Evolutionary conservation across 495 filamentous ascomycete species (phyloP).

Genomic region (Viridothelium virens): DNA sequence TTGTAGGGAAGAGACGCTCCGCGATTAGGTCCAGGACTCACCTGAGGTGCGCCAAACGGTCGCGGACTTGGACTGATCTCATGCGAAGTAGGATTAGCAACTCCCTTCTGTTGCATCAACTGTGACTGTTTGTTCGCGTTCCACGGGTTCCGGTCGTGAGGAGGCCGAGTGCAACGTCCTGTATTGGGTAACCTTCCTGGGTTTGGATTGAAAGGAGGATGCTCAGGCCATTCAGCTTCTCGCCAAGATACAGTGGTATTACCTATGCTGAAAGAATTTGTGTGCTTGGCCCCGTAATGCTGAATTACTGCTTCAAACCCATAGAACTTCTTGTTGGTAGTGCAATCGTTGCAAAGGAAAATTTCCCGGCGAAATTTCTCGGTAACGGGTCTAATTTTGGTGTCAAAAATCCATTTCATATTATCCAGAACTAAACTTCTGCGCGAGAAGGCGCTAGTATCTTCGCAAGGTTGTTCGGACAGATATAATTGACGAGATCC

Average conservation of each 20-base stretch:
- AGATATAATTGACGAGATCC: conserved; percentile 49
- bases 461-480: conserved; percentile 9
- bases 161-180: background rate
- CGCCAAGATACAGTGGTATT: conserved; percentile 66
- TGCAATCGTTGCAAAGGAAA: conserved; percentile 57
- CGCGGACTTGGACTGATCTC: conserved; percentile 9
- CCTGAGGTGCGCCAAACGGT: conserved; percentile 7
- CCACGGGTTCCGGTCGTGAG: conserved; percentile 17
- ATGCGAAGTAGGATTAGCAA: conserved; percentile 2
- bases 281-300: conserved; percentile 74
- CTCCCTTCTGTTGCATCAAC: conserved; percentile 7
- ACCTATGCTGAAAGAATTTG: conserved; percentile 51
- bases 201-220: conserved; percentile 59
- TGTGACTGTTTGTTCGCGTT: conserved; percentile 30
- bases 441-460: background rate
- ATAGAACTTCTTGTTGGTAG: conserved; percentile 55
- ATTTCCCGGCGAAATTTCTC: conserved; percentile 56
- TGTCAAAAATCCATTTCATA: conserved; percentile 78
- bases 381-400: conserved; percentile 60
- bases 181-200: conserved; percentile 26
- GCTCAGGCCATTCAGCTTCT: conserved; percentile 65
- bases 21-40: conserved; percentile 11
- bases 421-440: conserved; percentile 64
- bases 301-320: conserved; percentile 71
- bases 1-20: conserved; percentile 13